phyloP scores from a whole-genome alignment of 495 filamentous ascomycete species.

The Umbilicaria muhlenbergii region DNA sequence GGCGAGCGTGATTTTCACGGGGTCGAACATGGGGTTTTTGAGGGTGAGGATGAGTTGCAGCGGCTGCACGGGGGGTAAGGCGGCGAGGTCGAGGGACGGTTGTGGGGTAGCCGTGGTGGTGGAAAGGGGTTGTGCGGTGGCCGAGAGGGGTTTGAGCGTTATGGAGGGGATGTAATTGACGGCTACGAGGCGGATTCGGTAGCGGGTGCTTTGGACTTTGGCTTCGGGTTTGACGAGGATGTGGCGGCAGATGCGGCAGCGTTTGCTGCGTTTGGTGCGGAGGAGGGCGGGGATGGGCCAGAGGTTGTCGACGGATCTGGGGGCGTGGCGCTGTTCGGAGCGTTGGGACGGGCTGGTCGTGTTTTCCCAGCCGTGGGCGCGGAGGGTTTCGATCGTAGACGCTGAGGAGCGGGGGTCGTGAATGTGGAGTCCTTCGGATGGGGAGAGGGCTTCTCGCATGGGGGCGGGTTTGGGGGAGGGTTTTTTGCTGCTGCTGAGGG shows the following conservation, averaged over 20 bases:
- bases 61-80: constrained; percentile 50
- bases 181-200: constrained; percentile 78
- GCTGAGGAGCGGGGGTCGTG: constrained; percentile 33
- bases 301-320: constrained; percentile 47
- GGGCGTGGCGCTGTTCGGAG: constrained; percentile 25
- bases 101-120: constrained; percentile 12
- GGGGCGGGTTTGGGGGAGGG: constrained; percentile 45
- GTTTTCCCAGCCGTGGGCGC: constrained; percentile 33
- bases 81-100: constrained; percentile 21
- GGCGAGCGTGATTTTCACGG: constrained; percentile 70
- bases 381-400: constrained; percentile 27
- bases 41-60: constrained; percentile 76
- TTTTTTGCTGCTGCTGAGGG: constrained; percentile 42
- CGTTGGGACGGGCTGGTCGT: constrained; percentile 38
- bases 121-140: constrained; percentile 17
- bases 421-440: constrained; percentile 51
- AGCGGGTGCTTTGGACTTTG: constrained; percentile 72
- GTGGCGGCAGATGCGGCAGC: constrained; percentile 82
- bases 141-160: constrained; percentile 46
- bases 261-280: constrained; percentile 82
- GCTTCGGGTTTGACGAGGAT: constrained; percentile 91
- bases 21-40: constrained; percentile 87
- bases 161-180: constrained; percentile 78
- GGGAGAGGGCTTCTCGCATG: constrained; percentile 64
- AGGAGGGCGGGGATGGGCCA: constrained; percentile 68